Conservation (phyloP, 106 monocot species). For the Dioscorea dumetorum region DNA sequence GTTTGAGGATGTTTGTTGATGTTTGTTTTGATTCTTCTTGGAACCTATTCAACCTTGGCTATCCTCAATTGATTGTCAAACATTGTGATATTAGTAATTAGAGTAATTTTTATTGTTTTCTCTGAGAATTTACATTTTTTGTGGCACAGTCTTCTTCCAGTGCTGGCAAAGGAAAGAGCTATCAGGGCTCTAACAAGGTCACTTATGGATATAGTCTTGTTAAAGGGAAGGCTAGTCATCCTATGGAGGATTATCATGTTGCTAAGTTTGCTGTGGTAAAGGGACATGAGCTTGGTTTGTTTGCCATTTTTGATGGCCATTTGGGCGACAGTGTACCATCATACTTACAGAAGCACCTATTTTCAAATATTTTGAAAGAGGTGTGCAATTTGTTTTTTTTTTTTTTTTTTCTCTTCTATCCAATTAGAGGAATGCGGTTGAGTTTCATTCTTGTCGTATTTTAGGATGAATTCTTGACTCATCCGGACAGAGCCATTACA, state of each 20-base stretch:
- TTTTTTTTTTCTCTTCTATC: not conserved
- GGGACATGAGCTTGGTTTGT: conserved; percentile 64
- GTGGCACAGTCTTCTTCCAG: conserved; percentile 10
- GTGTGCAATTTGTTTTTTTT: conserved; percentile 14
- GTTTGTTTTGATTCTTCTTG: too few species aligned
- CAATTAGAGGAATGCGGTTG: too few species aligned
- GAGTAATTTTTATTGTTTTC: too few species aligned
- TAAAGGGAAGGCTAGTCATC: conserved; percentile 76
- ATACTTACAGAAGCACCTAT: conserved; percentile 77
- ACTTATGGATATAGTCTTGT: conserved; percentile 67
- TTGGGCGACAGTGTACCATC: conserved; percentile 64
- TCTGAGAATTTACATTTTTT: conserved; percentile 1
- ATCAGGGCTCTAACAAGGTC: conserved; percentile 31
- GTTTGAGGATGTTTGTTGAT: too few species aligned
- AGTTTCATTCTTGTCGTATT: not conserved
- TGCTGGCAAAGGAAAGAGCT: conserved; percentile 65
- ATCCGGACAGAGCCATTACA: conserved; percentile 58
- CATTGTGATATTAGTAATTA: too few species aligned
- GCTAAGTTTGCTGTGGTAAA: conserved; percentile 45
- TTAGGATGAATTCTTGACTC: conserved; percentile 71
- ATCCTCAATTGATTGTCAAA: too few species aligned
- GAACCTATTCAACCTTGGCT: too few species aligned
- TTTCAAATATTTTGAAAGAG: conserved; percentile 73
- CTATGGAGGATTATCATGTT: conserved; percentile 87
- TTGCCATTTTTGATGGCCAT: conserved; percentile 89